Percentiles rank a stretch among this genome's conserved stretches.
Evolutionary conservation across 1,139 yeast genomes (phyloP).

Genomic region (Pichia sp.): DNA sequence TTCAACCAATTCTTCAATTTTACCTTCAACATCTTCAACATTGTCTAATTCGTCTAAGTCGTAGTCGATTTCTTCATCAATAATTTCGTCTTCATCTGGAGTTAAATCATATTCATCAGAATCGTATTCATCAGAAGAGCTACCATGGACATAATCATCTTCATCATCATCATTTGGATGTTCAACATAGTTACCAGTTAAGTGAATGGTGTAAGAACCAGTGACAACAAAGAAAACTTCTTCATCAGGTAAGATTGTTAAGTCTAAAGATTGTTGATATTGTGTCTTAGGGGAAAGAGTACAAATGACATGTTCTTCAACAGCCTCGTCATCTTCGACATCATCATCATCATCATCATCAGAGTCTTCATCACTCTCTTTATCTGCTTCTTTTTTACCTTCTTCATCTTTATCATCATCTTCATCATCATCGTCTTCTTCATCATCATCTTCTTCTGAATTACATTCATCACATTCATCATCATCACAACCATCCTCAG

Average conservation of each 20-base stretch:
- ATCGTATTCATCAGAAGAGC: conserved; percentile 42
- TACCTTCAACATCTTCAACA: conserved; percentile 47
- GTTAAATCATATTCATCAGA: conserved; percentile 80
- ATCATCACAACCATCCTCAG: conserved; percentile 41
- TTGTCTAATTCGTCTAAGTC: conserved; percentile 60
- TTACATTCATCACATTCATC: conserved; percentile 43
- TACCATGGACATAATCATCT: conserved; percentile 46
- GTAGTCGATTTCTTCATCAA: conserved; percentile 36
- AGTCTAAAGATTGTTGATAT: conserved; percentile 85
- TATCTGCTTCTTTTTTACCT: conserved; percentile 30
- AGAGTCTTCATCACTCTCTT: conserved; percentile 35
- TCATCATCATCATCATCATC: conserved; percentile 55
- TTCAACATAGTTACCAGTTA: conserved; percentile 91
- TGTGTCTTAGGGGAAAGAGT: conserved; percentile 81
- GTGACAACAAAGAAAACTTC: conserved; percentile 90
- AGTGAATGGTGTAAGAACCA: conserved; percentile 89
- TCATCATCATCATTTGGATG: conserved; percentile 80
- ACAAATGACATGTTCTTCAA: conserved; percentile 76
- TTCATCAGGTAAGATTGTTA: conserved; percentile 89
- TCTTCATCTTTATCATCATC: conserved; percentile 21
- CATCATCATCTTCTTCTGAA: conserved; percentile 39
- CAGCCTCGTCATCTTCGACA: conserved; percentile 44
- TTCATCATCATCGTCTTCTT: conserved; percentile 39
- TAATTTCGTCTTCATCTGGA: conserved; percentile 85
- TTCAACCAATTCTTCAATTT: conserved; percentile 55